A percentile compares a stretch with the other conserved stretches of the same genome.
Evolutionary conservation across 192 early-diverging fungal genomes (phyloP).

Genomic region (Diversispora eburnea): DNA sequence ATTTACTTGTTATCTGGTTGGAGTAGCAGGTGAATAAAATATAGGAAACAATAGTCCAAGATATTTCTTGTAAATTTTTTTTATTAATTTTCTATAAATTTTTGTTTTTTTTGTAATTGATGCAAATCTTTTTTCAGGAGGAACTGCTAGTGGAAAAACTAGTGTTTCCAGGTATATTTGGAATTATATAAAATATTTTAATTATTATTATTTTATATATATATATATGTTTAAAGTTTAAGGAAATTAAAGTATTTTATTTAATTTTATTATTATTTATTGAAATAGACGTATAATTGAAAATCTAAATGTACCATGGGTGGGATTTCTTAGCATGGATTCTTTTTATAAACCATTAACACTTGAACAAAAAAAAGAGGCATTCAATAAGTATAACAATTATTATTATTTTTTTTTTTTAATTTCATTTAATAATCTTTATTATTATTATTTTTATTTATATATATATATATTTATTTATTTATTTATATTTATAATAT

Average conservation of each 20-base stretch:
- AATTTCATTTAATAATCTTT: neutral
- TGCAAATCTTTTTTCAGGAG: conserved; percentile 36
- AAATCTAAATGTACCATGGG: conserved; percentile 76
- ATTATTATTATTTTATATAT: too few relatives aligned
- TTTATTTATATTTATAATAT: neutral
- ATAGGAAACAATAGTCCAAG: neutral
- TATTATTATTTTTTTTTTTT: neutral
- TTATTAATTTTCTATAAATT: neutral
- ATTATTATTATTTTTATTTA: conserved; percentile 13
- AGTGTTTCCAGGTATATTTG: conserved; percentile 61
- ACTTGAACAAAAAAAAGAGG: conserved; percentile 62
- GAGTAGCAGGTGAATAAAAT: conserved; percentile 63
- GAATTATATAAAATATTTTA: too few relatives aligned
- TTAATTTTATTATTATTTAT: conserved; percentile 13
- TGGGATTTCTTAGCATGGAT: conserved; percentile 92
- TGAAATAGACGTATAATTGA: conserved; percentile 59
- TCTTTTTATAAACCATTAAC: conserved; percentile 89
- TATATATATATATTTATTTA: neutral
- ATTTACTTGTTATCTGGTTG: conserved; percentile 63
- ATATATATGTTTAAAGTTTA: too few relatives aligned
- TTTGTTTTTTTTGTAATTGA: conserved; percentile 7
- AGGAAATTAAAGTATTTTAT: neutral
- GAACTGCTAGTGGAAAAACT: conserved; percentile 82
- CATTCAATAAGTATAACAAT: conserved; percentile 43
- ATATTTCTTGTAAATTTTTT: neutral